Evolutionary conservation across 495 filamentous ascomycete genomes (phyloP).

Genomic region (Lasiosphaeriaceae sp.): DNA sequence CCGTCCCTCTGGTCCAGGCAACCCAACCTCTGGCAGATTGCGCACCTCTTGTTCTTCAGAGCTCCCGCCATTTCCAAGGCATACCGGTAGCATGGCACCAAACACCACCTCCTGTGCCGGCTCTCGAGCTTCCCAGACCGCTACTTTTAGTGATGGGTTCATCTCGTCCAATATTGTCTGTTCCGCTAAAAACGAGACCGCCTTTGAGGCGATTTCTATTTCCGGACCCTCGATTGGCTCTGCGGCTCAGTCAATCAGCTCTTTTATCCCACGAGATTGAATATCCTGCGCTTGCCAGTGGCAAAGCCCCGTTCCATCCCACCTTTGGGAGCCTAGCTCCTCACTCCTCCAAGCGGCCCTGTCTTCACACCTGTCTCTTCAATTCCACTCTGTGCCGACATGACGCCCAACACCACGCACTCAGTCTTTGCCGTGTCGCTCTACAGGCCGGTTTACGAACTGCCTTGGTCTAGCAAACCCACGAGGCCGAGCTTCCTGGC

Average conservation of each 20-base stretch:
- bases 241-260: constrained; percentile 13
- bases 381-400: no score
- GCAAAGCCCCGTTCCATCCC: constrained; percentile 1
- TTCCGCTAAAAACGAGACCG: constrained; percentile 13
- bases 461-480: background rate
- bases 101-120: background rate
- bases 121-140: background rate
- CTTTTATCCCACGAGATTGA: background rate
- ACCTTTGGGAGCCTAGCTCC: background rate
- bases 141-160: constrained; percentile 3
- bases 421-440: background rate
- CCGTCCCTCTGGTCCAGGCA: no score
- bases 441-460: constrained; percentile 15
- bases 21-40: no score
- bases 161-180: background rate
- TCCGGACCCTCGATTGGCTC: constrained; percentile 18
- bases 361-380: no score
- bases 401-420: no score
- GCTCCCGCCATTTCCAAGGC: no score
- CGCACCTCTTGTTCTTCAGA: no score
- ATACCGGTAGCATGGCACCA: background rate
- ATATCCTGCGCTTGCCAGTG: background rate
- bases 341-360: background rate
- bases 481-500: no score
- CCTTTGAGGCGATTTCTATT: constrained; percentile 26